phyloP scores from a whole-genome alignment of 2,329 filamentous ascomycete species.

The Cladorrhinum sp. region DNA sequence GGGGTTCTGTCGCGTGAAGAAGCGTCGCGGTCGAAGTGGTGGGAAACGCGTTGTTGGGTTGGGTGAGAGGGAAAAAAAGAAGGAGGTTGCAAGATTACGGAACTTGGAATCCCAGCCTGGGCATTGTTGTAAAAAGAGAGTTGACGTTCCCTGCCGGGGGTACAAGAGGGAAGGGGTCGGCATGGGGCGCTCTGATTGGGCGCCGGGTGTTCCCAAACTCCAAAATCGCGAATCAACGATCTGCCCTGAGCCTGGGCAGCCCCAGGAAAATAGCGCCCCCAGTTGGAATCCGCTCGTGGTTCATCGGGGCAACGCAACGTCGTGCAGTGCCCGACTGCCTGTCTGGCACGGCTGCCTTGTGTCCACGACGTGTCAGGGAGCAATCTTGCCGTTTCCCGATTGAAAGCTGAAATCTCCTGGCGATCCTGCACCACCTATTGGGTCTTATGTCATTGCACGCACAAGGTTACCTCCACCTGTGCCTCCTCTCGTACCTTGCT shows the following conservation, averaged over 20 bases:
- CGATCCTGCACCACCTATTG: neutral
- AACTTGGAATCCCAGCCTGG: constrained; percentile 8
- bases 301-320: constrained; percentile 4
- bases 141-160: constrained; percentile 17
- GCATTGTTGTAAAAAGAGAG: constrained; percentile 12
- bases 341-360: neutral
- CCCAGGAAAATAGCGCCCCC: constrained; percentile 6
- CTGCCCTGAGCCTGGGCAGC: neutral
- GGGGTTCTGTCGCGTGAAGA: neutral
- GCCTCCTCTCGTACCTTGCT: constrained; percentile 4
- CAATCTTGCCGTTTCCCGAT: neutral
- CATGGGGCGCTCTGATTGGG: constrained; percentile 9
- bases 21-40: neutral
- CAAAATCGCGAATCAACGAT: neutral
- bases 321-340: neutral
- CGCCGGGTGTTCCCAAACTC: neutral
- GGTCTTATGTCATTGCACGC: constrained; percentile 1
- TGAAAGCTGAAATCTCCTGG: neutral
- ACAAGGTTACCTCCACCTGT: neutral
- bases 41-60: constrained; percentile 2
- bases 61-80: neutral
- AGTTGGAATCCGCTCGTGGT: constrained; percentile 1
- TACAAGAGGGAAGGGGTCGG: constrained; percentile 1
- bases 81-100: neutral
- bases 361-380: neutral